Base-by-base conservation (phyloP, 2,329 filamentous ascomycete species). In the Mycogone perniciosa region DNA sequence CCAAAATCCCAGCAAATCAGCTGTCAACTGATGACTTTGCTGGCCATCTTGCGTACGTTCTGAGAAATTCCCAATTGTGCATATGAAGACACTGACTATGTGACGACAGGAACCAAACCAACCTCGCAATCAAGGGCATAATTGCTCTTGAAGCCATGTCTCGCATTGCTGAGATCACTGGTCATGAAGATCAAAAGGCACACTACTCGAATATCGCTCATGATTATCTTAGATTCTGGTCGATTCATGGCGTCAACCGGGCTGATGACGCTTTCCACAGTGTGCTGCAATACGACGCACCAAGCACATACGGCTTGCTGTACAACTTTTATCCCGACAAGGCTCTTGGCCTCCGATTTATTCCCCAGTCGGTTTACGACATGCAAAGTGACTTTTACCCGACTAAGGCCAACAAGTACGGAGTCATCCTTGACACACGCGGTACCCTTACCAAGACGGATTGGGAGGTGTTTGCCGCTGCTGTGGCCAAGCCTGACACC, bases 401-500 rank as follows among this genome's bases (percentile, higher is more conserved):
- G 40, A 79, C 79, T 7, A 81, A 88, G 3, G 80, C 84, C 46
- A 81, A 86, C 55, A 80, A 82, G 61, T 93, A 88, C 67, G 89
- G 88, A n/a, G 76, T 95, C 1, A 85, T 89, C 0, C 81, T 95
- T 7, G 89, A 95, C 71, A 85, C 81, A 42, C 82, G 89, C 44
- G 88, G 93, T 69, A 72, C 84, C 1, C 92, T 89, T 71, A 87
- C 88, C 55, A 95, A 95, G 71, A 82, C 81, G 1, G 89, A 95
- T 71, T 95, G 89, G 89, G 83, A 91, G 64, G 82, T 93, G 65
- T 91, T 90, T 71, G 81, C 82, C 5, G 89, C 89, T n/a, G 85
- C 89, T 7, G 84, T 91, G 8, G 79, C 87, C 0, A 76, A 76
- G 39, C 66, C 74, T 48, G 67, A 74, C 31, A 86, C 86, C 1